These are phyloP conservation scores for Aureobasidium sp. DNA, from an alignment of 2,329 filamentous ascomycete species.

Conservation along the genomic window DNA sequence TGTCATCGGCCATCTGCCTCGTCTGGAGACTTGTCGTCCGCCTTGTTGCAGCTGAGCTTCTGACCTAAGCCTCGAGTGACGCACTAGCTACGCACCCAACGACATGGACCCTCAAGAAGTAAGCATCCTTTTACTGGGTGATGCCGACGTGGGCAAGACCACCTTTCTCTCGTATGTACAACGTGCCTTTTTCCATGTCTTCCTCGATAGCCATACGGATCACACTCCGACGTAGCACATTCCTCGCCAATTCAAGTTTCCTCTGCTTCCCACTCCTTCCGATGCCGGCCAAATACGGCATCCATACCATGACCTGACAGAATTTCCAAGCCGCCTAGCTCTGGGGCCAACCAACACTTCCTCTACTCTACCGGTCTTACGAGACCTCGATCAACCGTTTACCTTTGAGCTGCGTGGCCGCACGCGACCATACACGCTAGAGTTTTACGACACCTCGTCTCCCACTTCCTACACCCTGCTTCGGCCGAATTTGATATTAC, in stretches of 20 bases:
- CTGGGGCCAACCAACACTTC: constrained; percentile 18
- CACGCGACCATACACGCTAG: constrained; percentile 45
- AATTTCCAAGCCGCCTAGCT: constrained; percentile 22
- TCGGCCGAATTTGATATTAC: constrained; percentile 45
- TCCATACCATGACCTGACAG: not conserved
- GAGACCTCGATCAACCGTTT: constrained; percentile 51
- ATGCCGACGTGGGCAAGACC: constrained; percentile 53
- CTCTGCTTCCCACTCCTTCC: not conserved
- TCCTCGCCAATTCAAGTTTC: not conserved
- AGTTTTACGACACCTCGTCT: constrained; percentile 49
- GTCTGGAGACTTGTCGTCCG: not conserved
- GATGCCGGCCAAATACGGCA: not conserved
- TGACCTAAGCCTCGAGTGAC: not conserved
- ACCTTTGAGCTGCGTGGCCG: constrained; percentile 51
- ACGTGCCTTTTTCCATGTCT: constrained; percentile 17
- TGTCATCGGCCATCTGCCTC: not conserved
- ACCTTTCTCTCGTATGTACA: constrained; percentile 52
- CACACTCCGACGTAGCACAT: not conserved
- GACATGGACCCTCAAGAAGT: constrained; percentile 29
- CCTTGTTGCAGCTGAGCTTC: not conserved
- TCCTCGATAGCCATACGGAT: not conserved
- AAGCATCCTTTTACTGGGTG: constrained; percentile 50
- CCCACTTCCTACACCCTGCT: constrained; percentile 51
- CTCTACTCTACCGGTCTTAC: constrained; percentile 35
- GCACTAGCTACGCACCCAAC: not conserved